Conservation (phyloP, 148 eudicot genomes). For the Linanthus parryae region DNA sequence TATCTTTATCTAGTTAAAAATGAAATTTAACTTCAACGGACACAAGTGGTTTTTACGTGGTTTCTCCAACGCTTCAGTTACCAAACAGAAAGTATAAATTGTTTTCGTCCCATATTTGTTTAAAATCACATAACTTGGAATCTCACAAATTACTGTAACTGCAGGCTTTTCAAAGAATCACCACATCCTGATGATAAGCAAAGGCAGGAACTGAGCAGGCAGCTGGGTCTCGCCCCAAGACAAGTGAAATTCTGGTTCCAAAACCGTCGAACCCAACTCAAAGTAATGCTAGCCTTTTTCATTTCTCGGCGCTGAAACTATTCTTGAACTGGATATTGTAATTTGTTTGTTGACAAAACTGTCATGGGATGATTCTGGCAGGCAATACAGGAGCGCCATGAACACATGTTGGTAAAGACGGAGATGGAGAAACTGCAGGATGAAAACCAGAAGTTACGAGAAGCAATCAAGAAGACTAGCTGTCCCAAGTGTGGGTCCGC, state of each 20-base stretch:
- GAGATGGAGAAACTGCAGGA: constrained; percentile 79
- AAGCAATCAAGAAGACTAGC: constrained; percentile 39
- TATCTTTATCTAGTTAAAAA: too few species aligned
- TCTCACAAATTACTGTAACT: too few species aligned
- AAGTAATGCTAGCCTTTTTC: too few species aligned
- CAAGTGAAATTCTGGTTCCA: constrained; percentile 99
- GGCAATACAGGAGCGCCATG: constrained; percentile 98
- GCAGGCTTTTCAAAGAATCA: constrained; percentile 52
- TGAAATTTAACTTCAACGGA: too few species aligned
- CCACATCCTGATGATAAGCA: constrained; percentile 99
- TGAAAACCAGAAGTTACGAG: constrained; percentile 69
- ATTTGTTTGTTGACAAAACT: not conserved
- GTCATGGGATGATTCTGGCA: constrained; percentile 21
- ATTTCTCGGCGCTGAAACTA: too few species aligned
- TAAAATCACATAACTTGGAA: too few species aligned
- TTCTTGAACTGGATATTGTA: too few species aligned
- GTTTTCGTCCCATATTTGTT: too few species aligned
- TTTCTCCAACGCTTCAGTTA: too few species aligned
- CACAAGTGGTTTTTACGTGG: too few species aligned
- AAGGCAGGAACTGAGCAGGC: constrained; percentile 92
- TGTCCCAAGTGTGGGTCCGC: constrained; percentile 87
- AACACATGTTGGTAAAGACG: constrained; percentile 68
- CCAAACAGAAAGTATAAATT: too few species aligned
- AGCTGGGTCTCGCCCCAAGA: constrained; percentile 89
- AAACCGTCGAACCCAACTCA: constrained; percentile 96